Conservation (phyloP, 495 filamentous ascomycete genomes). For the Aspergillus panamensis region DNA sequence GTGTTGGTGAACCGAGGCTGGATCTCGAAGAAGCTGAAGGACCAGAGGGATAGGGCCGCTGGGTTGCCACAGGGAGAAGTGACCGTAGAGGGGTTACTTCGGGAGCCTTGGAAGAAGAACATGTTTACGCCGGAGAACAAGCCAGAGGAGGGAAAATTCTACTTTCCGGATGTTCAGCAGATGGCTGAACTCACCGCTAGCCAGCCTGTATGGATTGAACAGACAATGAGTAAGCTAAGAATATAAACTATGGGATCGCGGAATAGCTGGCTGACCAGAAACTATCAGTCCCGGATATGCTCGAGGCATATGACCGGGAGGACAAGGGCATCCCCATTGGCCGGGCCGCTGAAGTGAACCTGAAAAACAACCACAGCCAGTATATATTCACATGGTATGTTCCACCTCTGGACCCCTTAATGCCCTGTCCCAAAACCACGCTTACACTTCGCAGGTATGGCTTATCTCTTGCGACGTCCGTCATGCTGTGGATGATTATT, state of each 20-base stretch:
- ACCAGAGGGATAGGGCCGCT: constrained; percentile 56
- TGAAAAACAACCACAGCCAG: constrained; percentile 94
- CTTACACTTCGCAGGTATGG: constrained; percentile 67
- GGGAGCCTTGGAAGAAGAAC: constrained; percentile 94
- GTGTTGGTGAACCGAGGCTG: constrained; percentile 87
- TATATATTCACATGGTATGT: constrained; percentile 98
- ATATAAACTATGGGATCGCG: not conserved
- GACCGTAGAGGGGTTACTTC: constrained; percentile 74
- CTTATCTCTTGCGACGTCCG: constrained; percentile 75
- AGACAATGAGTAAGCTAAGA: constrained; percentile 74
- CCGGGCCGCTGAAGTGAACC: constrained; percentile 83
- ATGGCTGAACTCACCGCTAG: constrained; percentile 86
- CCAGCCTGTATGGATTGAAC: constrained; percentile 90
- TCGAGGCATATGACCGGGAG: constrained; percentile 66
- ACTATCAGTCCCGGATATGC: constrained; percentile 65
- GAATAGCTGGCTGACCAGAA: constrained; percentile 17
- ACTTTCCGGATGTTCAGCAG: constrained; percentile 89
- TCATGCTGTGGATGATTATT: constrained; percentile 95
- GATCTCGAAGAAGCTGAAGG: constrained; percentile 68
- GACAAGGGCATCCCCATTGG: constrained; percentile 88
- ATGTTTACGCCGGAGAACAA: constrained; percentile 91
- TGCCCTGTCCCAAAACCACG: constrained; percentile 15
- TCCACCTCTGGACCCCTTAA: not conserved
- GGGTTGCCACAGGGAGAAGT: constrained; percentile 65
- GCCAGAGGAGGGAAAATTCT: constrained; percentile 78